Percentiles rank a stretch among this genome's conserved stretches.
Conservation (phyloP, 306 rosid genomes). For the Pterocarpus santalinus region DNA sequence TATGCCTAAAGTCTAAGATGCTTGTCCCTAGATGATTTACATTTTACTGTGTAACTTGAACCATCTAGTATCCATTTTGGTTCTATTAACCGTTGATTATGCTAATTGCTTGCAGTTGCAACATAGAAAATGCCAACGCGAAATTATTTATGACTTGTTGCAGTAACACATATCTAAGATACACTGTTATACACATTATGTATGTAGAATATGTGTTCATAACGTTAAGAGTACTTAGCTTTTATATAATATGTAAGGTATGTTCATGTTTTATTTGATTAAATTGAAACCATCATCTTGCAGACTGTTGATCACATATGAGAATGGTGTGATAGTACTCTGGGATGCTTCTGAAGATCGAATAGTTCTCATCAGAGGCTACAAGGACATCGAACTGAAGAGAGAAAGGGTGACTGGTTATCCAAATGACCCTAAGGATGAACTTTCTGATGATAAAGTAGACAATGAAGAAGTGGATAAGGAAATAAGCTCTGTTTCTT, state of each 20-base stretch:
- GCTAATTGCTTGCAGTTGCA: conserved; percentile 14
- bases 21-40: conserved; percentile 3
- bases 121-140: neutral
- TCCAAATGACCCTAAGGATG: conserved; percentile 50
- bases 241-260: neutral
- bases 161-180: conserved; percentile 23
- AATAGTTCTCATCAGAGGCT: conserved; percentile 76
- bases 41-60: conserved; percentile 2
- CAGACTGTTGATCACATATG: conserved; percentile 86
- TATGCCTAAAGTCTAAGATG: conserved; percentile 15
- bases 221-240: neutral
- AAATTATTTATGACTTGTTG: conserved; percentile 6
- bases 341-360: conserved; percentile 91
- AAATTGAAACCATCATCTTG: conserved; percentile 50
- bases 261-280: conserved; percentile 17
- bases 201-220: conserved; percentile 8
- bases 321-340: conserved; percentile 79
- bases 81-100: conserved; percentile 20
- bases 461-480: conserved; percentile 65
- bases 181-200: neutral
- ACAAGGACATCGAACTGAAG: conserved; percentile 65
- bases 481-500: conserved; percentile 86
- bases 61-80: conserved; percentile 11
- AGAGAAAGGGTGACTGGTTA: conserved; percentile 49
- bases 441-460: conserved; percentile 55